A percentile compares a stretch with the other conserved stretches of the same genome.
These are phyloP conservation scores for Globisporangium echinulatum DNA, from an alignment of 352 stramenopile genomes.

Conservation along the genomic window DNA sequence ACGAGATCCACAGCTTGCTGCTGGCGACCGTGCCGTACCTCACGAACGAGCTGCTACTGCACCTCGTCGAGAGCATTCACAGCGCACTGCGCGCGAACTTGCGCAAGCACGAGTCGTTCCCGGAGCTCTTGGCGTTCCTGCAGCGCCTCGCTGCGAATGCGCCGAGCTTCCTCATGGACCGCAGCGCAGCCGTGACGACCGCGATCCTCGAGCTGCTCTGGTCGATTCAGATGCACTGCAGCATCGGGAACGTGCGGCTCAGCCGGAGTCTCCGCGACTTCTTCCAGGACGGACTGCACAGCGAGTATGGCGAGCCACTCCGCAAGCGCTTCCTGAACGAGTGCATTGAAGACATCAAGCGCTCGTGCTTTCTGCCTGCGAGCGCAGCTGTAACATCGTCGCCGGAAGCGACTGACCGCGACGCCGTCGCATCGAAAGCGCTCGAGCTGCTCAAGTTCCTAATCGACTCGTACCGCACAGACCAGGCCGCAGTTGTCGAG, in stretches of 20 bases:
- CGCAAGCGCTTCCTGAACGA: conserved; percentile 67
- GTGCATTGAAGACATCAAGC: conserved; percentile 74
- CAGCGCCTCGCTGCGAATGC: conserved; percentile 64
- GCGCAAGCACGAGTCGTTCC: conserved; percentile 50
- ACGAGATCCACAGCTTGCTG: conserved; percentile 80
- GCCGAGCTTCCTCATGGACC: conserved; percentile 67
- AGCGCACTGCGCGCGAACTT: conserved; percentile 40
- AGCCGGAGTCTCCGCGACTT: conserved; percentile 70
- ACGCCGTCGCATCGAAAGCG: conserved; percentile 52
- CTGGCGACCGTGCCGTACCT: conserved; percentile 74
- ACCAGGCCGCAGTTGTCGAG: conserved; percentile 62
- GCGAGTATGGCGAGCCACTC: conserved; percentile 56
- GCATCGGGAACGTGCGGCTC: conserved; percentile 45
- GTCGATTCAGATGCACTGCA: conserved; percentile 78
- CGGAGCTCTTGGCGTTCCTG: conserved; percentile 73
- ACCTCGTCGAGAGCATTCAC: conserved; percentile 68
- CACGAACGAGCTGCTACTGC: conserved; percentile 59
- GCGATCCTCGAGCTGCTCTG: conserved; percentile 70
- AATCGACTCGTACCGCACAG: conserved; percentile 77
- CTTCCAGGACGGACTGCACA: conserved; percentile 75
- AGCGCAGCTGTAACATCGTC: neutral
- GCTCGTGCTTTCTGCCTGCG: conserved; percentile 39
- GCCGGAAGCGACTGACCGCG: conserved; percentile 16
- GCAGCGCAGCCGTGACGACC: conserved; percentile 50
- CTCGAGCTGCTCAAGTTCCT: conserved; percentile 83